Evolutionary conservation across 2,329 filamentous ascomycete genomes (phyloP).

Genomic region (Pseudogymnoascus sp.): DNA sequence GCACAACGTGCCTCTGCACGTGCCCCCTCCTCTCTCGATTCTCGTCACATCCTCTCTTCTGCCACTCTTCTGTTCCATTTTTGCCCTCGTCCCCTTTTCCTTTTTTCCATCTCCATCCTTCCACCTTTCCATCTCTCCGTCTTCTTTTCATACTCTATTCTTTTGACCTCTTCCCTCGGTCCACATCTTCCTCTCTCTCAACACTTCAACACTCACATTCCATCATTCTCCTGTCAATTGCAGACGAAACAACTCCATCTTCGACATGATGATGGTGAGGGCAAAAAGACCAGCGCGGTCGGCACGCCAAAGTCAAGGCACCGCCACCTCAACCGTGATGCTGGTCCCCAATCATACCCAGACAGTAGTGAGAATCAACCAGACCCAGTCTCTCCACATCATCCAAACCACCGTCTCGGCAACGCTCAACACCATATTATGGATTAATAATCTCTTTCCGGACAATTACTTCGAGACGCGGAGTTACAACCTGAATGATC

Average conservation of each 20-base stretch:
- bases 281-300: background rate
- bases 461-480: background rate
- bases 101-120: background rate
- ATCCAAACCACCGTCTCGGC: constrained; percentile 7
- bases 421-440: background rate
- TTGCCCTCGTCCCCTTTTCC: background rate
- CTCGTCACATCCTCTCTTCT: background rate
- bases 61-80: background rate
- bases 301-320: background rate
- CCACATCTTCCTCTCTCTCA: background rate
- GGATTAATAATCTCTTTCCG: background rate
- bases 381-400: constrained; percentile 3
- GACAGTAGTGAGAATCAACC: background rate
- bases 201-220: background rate
- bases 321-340: background rate
- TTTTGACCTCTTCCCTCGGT: background rate
- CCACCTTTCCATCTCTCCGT: background rate
- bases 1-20: background rate
- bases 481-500: background rate
- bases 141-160: background rate
- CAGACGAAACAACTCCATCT: background rate
- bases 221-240: background rate
- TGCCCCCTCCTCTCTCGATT: background rate
- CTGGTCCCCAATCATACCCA: background rate
- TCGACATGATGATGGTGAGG: background rate